Conservation (phyloP, 805 yeast genomes). For the Yamadazyma sp. region DNA sequence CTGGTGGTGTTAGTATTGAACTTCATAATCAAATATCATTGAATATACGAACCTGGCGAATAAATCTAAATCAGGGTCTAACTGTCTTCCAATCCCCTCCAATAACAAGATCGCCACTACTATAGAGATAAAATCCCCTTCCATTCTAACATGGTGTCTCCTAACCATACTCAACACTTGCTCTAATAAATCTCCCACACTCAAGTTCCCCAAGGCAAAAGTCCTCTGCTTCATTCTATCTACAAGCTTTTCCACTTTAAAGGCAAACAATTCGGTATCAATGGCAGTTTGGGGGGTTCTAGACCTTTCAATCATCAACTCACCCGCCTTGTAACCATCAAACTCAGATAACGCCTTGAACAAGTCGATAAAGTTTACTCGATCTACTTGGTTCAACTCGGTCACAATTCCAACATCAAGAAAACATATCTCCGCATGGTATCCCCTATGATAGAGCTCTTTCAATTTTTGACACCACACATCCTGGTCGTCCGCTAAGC, state of each 20-base stretch:
- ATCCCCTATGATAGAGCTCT: constrained; percentile 53
- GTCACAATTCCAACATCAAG: constrained; percentile 94
- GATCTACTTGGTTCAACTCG: constrained; percentile 72
- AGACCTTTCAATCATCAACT: constrained; percentile 91
- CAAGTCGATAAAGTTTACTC: constrained; percentile 84
- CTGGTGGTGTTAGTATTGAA: constrained; percentile 37
- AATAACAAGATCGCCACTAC: constrained; percentile 87
- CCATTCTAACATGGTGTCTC: constrained; percentile 94
- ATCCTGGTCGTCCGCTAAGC: constrained; percentile 31
- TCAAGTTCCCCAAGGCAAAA: constrained; percentile 86
- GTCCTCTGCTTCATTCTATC: constrained; percentile 80
- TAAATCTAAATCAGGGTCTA: constrained; percentile 89
- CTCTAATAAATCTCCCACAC: constrained; percentile 87
- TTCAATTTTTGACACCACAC: constrained; percentile 50
- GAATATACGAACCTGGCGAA: constrained; percentile 90
- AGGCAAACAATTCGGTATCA: constrained; percentile 79
- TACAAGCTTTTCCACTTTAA: constrained; percentile 83
- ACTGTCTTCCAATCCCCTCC: constrained; percentile 93
- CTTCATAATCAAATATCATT: constrained; percentile 38
- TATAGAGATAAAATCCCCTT: constrained; percentile 93
- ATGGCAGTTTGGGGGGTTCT: constrained; percentile 92
- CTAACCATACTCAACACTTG: constrained; percentile 90
- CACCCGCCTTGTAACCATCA: constrained; percentile 94
- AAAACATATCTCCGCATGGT: constrained; percentile 82
- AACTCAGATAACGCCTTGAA: constrained; percentile 87